Base-by-base conservation (phyloP, 306 rosid species). In the Fagus crenata region DNA sequence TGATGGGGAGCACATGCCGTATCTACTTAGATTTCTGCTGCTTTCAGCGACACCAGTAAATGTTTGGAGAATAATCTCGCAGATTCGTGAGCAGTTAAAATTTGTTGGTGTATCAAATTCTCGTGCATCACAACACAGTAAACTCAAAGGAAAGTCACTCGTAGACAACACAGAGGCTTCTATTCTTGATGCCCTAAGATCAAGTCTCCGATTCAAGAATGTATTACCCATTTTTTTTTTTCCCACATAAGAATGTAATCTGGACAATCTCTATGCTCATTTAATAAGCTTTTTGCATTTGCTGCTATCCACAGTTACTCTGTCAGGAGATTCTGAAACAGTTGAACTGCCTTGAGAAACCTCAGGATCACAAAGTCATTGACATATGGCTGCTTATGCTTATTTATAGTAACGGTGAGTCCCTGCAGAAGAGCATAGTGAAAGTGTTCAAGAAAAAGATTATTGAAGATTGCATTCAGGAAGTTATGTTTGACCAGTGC, bases 241-340 rank as follows among this genome's bases (percentile, higher is more conserved):
- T 43, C 12, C 49, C 9, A 13, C 49, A 43, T 43, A 43, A 13
- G 49, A 43, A 43, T 43, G 1, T 14, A 46, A 18, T 63, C 69
- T 63, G 6, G 11, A 63, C 22, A 63, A 33, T 63, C 15, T 11
- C 51, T 46, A 15, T 33, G 7, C 49, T 12, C 7, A 18, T 61
- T 32, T 31, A 3, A 32, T 61, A 36, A 8, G 3, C n/a, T 15
- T 37, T 73, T 13, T 22, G 77, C 6, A 5, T 65, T 71, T 65
- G 28, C 22, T 49, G 33, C 64, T 56, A 15, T 17, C 17, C 0
- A 39, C 55, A 84, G 87, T 72, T 67, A 70, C 77, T 84, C 15
- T 84, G 82, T 77, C 87, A 84, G 76, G 87, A 84, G 81, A 84
- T 84, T 67, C 28, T 84, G 81, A 84, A 84, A 76, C 84, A 80